Base-by-base conservation (phyloP, 2,329 filamentous ascomycete genomes). In the Aspergillus sp. region DNA sequence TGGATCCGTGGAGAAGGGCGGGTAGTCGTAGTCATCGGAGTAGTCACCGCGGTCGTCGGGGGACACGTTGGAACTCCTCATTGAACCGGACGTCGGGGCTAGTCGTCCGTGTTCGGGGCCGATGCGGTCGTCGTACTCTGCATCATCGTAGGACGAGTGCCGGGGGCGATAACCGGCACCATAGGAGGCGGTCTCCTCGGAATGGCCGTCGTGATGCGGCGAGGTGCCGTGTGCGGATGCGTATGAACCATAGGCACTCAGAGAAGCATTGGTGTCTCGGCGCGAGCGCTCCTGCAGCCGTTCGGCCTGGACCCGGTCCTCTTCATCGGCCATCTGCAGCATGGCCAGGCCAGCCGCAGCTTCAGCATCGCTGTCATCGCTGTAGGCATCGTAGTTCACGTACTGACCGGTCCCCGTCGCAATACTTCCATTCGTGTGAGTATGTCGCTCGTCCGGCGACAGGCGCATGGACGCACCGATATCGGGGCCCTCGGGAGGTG, bases 341-440 rank as follows among this genome's bases (percentile, higher is more conserved):
- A 91, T 91, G 66, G 89, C 83, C 47, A 95, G 76, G 14, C 94
- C 93, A 55, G 90, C 90, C 36, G 88, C 86, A 17, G 88, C 93
- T 70, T 97, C 93, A 0, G 88, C 85, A 66, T 97, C 93, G 65
- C 91, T 95, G 46, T 95, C 91, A 50, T 93, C 88, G 57, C 79
- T 78, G 60, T 80, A 80, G 5, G 75, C 74, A 54, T 73, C 74
- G 53, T 78, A 76, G 54, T 77, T 76, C 36, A 76, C 69, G 53
- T 75, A 73, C 47, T 77, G 68, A 49, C 75, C 73, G 2, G 71
- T 67, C 3, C 71, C 74, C 4, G 76, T 77, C 4, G 74, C 64
- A 57, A 74, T 66, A 65, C 77, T 72, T 7, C 70, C 71, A 60
- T 86, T 83, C 1, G 75, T 73, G 51, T 78, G 75, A 0, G 69